phyloP scores from a whole-genome alignment of 108 stramenopile genomes.

The Discostella stelligeroides region DNA sequence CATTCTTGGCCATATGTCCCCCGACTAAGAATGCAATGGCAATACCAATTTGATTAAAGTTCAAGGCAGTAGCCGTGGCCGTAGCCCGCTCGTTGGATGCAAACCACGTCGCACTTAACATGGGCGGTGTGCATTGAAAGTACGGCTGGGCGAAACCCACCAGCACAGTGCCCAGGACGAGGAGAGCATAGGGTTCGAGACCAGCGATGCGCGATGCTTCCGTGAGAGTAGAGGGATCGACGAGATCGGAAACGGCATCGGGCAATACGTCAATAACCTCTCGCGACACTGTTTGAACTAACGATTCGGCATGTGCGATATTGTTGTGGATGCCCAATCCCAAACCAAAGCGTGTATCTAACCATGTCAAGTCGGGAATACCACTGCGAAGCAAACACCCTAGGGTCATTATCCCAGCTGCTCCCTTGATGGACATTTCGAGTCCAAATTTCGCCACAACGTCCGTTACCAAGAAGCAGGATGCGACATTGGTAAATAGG shows the following conservation, averaged over 20 bases:
- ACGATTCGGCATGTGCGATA: constrained; percentile 7
- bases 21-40: constrained; percentile 60
- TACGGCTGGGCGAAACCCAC: constrained; percentile 61
- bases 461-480: constrained; percentile 58
- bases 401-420: constrained; percentile 44
- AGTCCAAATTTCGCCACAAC: constrained; percentile 46
- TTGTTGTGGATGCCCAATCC: background rate
- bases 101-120: constrained; percentile 59
- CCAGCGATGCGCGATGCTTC: constrained; percentile 33
- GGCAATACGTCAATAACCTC: constrained; percentile 40
- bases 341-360: background rate
- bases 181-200: constrained; percentile 46
- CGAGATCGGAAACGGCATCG: constrained; percentile 25
- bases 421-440: constrained; percentile 44
- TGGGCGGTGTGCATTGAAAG: constrained; percentile 63
- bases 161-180: constrained; percentile 52
- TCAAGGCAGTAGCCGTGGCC: constrained; percentile 58
- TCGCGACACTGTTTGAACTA: constrained; percentile 17
- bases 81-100: constrained; percentile 54
- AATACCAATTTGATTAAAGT: constrained; percentile 64
- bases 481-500: constrained; percentile 50
- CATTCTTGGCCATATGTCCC: too few relatives aligned
- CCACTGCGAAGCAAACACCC: constrained; percentile 50
- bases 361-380: constrained; percentile 27
- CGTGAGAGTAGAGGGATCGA: constrained; percentile 23